Base-by-base conservation (phyloP, 2,329 filamentous ascomycete species). In the Zymoseptoria ardabiliae region DNA sequence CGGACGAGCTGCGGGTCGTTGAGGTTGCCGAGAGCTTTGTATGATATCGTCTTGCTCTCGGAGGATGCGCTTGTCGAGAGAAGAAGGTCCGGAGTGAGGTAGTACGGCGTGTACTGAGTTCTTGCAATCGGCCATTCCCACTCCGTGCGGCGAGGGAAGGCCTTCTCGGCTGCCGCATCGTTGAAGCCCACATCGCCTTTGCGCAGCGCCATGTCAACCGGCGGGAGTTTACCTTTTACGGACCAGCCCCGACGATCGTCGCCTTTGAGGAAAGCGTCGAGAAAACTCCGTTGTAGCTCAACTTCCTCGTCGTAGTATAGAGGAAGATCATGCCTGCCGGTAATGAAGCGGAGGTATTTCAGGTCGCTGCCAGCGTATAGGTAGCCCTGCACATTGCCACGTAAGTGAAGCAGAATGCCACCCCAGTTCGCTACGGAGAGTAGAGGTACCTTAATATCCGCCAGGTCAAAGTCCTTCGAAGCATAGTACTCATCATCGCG, bases 231-330 rank as follows among this genome's bases (percentile, higher is more conserved):
- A 23, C 86, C 84, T 10, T 78, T 75, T 9, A 74, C 67, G 0
- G 78, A 79, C 85, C 85, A 88, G n/a, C 85, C 85, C 0, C 76
- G 76, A 0, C 76, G 74, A 65, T 90, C 87, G 0, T 89, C 79
- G 1, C 78, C 83, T 65, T 89, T 89, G 41, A 90, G 77, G 68
- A 90, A 90, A 0, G 86, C 86, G 60, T 89, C 85, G 0, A 90
- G 74, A 70, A 90, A 90, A 63, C 81, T 83, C 53, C 77, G 79
- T 67, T 90, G 87, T 0, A 90, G 65, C 61, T 87, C 83, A 0
- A 88, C 86, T 62, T 89, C 84, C 53, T 89, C 83, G 1, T 80
- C 71, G 68, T 89, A 88, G 73, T 89, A 90, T 70, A 90, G 89
- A 0, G 87, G 87, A 1, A 90, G 76, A 65, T 90, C 87, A 62